Conservation (phyloP, 176 grass and related monocot species). For the Juncus effusus region DNA sequence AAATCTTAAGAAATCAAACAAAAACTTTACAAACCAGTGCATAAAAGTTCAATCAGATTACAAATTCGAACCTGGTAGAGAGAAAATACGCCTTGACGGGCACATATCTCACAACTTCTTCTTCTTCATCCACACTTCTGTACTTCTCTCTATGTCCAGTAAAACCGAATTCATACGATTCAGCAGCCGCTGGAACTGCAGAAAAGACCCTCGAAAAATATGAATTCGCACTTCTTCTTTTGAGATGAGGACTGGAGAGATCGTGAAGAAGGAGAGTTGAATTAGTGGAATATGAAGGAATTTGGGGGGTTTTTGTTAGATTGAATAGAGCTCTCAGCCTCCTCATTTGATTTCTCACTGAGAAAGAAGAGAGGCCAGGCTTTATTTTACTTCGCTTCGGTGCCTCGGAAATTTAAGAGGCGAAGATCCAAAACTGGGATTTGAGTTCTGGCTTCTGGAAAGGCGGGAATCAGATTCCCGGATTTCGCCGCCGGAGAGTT, state of each 20-base stretch:
- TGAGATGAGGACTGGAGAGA: background rate
- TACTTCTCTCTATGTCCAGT: constrained; percentile 1
- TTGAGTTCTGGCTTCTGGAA: no score
- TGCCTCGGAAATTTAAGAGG: no score
- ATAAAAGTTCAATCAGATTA: background rate
- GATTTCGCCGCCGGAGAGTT: no score
- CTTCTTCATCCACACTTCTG: constrained; percentile 38
- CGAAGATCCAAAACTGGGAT: no score
- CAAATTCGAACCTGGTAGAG: constrained; percentile 49
- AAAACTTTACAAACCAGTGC: constrained; percentile 18
- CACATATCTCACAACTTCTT: constrained; percentile 50
- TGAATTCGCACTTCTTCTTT: background rate
- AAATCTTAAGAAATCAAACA: constrained; percentile 9
- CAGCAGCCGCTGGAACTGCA: background rate
- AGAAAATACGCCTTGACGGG: constrained; percentile 94
- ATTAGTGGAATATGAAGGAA: constrained; percentile 6
- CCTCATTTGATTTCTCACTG: constrained; percentile 6
- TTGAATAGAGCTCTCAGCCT: constrained; percentile 17
- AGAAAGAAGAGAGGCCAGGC: background rate
- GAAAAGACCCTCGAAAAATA: constrained; percentile 19
- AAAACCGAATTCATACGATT: constrained; percentile 12
- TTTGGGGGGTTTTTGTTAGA: constrained; percentile 6
- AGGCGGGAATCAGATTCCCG: no score
- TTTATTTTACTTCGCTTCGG: background rate
- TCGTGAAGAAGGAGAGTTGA: background rate